Base-by-base conservation (phyloP, 345 rosid genomes). In the Erucastrum elatum region DNA sequence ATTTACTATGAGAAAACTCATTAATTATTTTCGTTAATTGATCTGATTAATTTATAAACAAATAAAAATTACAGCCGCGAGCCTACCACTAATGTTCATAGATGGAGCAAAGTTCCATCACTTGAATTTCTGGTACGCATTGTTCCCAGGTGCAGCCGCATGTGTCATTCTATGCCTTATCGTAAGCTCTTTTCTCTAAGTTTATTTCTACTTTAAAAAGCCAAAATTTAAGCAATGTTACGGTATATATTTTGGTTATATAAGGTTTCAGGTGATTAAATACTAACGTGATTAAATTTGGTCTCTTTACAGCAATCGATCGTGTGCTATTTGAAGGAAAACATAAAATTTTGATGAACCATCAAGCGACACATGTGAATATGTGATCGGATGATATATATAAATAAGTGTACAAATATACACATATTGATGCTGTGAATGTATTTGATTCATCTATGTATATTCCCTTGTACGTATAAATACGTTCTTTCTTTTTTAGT, bases 91-190 rank as follows among this genome's bases (percentile, higher is more conserved):
- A 72, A 64, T 94, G 72, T 94, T 94, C 90, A 88, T 92, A 30
- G 97, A 94, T 80, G 93, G 92, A 74, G 91, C 84, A 41, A 90
- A 90, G 88, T 72, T 94, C 55, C 97, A 92, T 65, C 82, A 69
- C 51, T 85, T 94, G 77, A 90, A 88, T 68, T 82, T 82, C 33
- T 90, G 97, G 97, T 92, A 86, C 46, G 90, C 94, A 16, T 73
- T 92, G 82, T 92, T 94, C 75, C 98, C 98, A 4, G 95, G 98
- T 35, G 95, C 97, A 13, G 66, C 97, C 5, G 97, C 92, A 21
- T 94, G 97, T 85, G 44, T 91, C 68, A 76, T 94, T 77, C 91
- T 94, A 21, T 88, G 90, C 79, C 75, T 92, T 56, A 75, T 94
- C 9, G 97, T 90, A 76, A 87, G 97, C 17, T 31, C 7, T 51